A percentile compares a stretch with the other conserved stretches of the same genome.
phyloP scores from a whole-genome alignment of 2,329 filamentous ascomycete genomes.

The Penicillium decumbens region DNA sequence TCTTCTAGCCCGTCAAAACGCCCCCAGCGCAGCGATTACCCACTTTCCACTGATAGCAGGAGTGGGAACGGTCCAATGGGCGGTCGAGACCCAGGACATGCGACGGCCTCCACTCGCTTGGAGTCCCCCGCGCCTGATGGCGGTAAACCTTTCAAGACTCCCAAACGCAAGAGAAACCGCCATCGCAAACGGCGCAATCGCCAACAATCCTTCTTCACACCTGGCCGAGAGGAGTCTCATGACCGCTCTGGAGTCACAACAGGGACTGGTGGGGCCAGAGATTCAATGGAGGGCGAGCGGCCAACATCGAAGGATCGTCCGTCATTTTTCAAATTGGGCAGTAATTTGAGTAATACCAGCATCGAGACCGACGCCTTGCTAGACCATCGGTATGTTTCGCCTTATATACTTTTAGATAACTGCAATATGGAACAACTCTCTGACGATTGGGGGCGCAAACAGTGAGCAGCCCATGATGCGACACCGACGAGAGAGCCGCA shows the following conservation, averaged over 20 bases:
- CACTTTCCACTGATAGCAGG: conserved; percentile 19
- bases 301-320: conserved; percentile 27
- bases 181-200: conserved; percentile 74
- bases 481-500: conserved; percentile 54
- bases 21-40: conserved; percentile 17
- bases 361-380: conserved; percentile 82
- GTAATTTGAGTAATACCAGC: conserved; percentile 74
- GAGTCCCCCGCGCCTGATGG: conserved; percentile 19
- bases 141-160: conserved; percentile 22
- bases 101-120: conserved; percentile 19
- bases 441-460: conserved; percentile 16
- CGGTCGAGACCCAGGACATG: conserved; percentile 11
- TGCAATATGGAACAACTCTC: neutral
- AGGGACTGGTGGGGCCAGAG: conserved; percentile 36
- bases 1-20: conserved; percentile 12
- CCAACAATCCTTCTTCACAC: conserved; percentile 69
- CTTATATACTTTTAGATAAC: neutral
- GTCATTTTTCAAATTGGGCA: conserved; percentile 53
- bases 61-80: conserved; percentile 21
- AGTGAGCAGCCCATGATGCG: conserved; percentile 61
- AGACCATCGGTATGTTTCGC: conserved; percentile 66
- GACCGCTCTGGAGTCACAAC: conserved; percentile 48
- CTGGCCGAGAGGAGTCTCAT: conserved; percentile 53
- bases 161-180: conserved; percentile 61
- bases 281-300: conserved; percentile 28